Base-by-base conservation (phyloP, 805 yeast species). In the Ogataea sp. region DNA sequence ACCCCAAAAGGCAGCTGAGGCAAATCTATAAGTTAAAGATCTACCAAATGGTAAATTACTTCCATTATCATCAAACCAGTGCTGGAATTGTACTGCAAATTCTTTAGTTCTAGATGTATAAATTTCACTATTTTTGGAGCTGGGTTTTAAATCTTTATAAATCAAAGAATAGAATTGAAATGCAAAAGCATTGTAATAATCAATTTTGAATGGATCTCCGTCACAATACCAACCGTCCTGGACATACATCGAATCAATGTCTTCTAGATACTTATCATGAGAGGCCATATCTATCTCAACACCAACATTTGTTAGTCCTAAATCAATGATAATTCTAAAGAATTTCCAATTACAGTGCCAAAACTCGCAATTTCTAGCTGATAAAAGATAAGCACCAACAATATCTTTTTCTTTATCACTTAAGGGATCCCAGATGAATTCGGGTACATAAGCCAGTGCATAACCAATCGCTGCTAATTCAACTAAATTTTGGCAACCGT, bases 141-240 rank as follows among this genome's bases (percentile, higher is more conserved):
- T 52, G 23, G 42, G 41, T 6, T 54, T 49, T 28, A 35, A 35
- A 13, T 45, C 34, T 16, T 17, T 17, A 42, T 53, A 58, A 16
- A 58, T 36, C 15, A 58, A 41, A 16, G 55, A 50, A 40, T 56
- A 58, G 36, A 43, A 58, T 34, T 58, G 63, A 32, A 58, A 44
- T 14, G 63, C 62, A 48, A 53, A 58, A 9, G 58, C 47, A 36
- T 55, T 53, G 39, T 58, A 58, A 42, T 58, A 51, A 38, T 58
- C 62, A 29, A 55, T 50, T 27, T 52, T 39, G 17, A 38, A 36
- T 17, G 39, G 35, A 16, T 39, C 41, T 20, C 62, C 62, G 46
- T 58, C 62, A 16, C 54, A 47, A 40, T 56, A 58, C 61, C 61
- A 58, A 3, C 62, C 62, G 34, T 55, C 59, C 8, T 41, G 43